Evolutionary conservation across 805 yeast genomes (phyloP).

Genomic region (Clavispora phyllophila): DNA sequence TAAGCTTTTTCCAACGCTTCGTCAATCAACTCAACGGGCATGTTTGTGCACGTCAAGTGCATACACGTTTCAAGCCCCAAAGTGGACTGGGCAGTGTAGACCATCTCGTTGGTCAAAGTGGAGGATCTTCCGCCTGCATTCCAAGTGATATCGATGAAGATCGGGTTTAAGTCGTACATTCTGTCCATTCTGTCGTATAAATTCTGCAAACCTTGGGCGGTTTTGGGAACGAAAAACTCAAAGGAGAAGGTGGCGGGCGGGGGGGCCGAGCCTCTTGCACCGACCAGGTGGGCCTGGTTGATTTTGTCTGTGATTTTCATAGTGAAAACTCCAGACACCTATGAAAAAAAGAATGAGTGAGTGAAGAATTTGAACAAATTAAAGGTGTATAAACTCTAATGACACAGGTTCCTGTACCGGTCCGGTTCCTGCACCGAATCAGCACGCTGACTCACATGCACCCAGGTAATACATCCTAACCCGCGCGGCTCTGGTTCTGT

Average conservation of each 20-base stretch:
- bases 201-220: constrained; percentile 94
- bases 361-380: background rate
- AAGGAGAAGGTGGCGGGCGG: constrained; percentile 79
- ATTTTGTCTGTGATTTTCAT: constrained; percentile 42
- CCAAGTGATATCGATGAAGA: constrained; percentile 96
- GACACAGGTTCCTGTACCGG: constrained; percentile 2
- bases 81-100: constrained; percentile 82
- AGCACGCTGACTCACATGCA: background rate
- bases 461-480: background rate
- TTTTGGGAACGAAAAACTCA: constrained; percentile 96
- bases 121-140: constrained; percentile 93
- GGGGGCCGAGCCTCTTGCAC: constrained; percentile 38
- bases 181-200: constrained; percentile 95
- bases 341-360: background rate
- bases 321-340: background rate
- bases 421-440: too few relatives aligned
- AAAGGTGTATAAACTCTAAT: background rate
- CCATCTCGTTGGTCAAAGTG: constrained; percentile 83
- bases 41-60: constrained; percentile 96
- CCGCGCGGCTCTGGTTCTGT: too few relatives aligned
- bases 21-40: constrained; percentile 78
- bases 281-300: constrained; percentile 34
- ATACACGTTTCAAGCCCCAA: constrained; percentile 93
- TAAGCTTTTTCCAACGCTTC: constrained; percentile 81
- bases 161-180: constrained; percentile 88